Evolutionary conservation across 495 filamentous ascomycete genomes (phyloP), one percentile per base, ranked within the genome.

Genomic region (Podospora appendiculata): DNA sequence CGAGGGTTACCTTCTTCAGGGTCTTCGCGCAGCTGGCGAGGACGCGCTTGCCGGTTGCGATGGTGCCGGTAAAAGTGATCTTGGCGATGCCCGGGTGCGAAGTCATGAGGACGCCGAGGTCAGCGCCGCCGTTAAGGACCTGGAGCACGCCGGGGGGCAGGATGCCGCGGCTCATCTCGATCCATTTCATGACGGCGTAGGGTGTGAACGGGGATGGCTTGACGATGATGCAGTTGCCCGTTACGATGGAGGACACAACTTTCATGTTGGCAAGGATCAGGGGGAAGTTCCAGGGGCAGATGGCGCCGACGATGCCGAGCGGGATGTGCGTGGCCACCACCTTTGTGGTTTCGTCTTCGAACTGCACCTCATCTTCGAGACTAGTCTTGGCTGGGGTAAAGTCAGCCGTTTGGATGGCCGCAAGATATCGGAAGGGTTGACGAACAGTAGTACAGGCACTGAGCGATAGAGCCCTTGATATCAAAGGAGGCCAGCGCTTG

Each of bases 61-160:
- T 14, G 6, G 44, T 32, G 17, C 44, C 44, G 10, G 44, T 46
- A 19, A 46, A 46, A 19, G 19, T 46, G 44, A 46, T 25, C 44
- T 46, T 46, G 44, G 44, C 44, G 54, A 88, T 80, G 2, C 71
- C 77, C 0, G 79, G 74, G 57, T 88, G 84, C 10, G 67, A 59
- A 0, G 71, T 73, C 47, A 86, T 68, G 66, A 68, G 64, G 2
- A 81, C 78, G 7, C 85, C 85, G 8, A 88, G 73, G 11, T 79
- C 71, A 14, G 85, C 82, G 51, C 77, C 83, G 16, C 85, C 86
- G 60, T 81, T 83, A 33, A 89, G 58, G 13, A 72, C 83, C 57
- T 87, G 84, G 14, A 89, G 58, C 8, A 89, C 78, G 48, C 85
- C 86, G 0, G 80, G 79, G 0, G 85, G 84, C 51, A 87, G 77